Evolutionary conservation across 164 flowering plant genomes (phyloP), one percentile per base, ranked within the genome.

Genomic region (Tinospora cordifolia): DNA sequence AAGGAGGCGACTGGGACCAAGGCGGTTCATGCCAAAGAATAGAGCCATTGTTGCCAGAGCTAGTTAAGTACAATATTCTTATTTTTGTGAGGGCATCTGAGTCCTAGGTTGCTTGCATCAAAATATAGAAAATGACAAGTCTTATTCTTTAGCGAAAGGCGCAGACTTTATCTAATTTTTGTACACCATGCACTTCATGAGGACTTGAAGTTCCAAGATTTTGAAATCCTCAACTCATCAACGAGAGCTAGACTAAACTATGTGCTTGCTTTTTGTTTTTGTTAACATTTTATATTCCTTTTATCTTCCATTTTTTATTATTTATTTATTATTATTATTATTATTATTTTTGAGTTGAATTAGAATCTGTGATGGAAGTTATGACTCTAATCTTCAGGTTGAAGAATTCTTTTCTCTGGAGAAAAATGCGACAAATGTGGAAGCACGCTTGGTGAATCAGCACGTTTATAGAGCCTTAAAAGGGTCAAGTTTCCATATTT

Each of bases 1-100:
- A 92, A 84, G 97, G 98, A 68, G 98, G 99, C 79, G 98, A 94
- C 66, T 94, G 99, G 99, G 82, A 94, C 74, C 89, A 89, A 78
- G 98, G 97, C 71, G 99, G 97, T 74, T 86, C 97, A 38, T 94
- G 99, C 72, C 83, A 66, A 46, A 89, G 89, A 4, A 38, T 64
- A 26, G 75, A 82, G 73, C 98, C 99, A 74, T 75, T 92, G 75
- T 66, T 58, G 24, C 81, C 82, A 10, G 81, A 82, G 65, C 79
- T 89, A 85, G 99, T 94, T 94, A 71, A 73, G 73, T 69, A 8
- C 26, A 26, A 10, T 65, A 51, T 19, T n/a, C 5, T 63, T 1
- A 14, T 26, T 24, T 2, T 59, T 54, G 11, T n/a, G 25, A 0
- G 21, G 60, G 8, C 60, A 54, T n/a, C 8, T 24, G n/a, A 54